Conservation (phyloP, 1,284 basidiomycete genomes). For the Golubevia sp. region DNA sequence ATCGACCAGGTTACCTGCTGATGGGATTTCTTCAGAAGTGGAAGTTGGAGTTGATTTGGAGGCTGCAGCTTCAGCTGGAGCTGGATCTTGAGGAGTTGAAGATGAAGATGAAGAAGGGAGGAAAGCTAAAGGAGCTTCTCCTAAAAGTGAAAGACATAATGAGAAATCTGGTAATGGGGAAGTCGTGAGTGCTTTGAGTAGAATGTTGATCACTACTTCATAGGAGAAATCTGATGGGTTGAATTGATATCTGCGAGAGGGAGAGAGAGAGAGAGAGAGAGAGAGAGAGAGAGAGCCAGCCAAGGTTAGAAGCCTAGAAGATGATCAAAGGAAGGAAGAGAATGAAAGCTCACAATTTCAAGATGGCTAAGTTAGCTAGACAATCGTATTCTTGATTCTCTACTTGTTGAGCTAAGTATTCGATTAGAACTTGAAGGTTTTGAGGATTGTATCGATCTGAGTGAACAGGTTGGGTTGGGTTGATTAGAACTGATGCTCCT, state of each 20-base stretch:
- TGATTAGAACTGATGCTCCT: too few relatives aligned
- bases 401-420: slow-evolving; percentile 91
- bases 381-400: slow-evolving; percentile 88
- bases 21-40: slow-evolving; percentile 10
- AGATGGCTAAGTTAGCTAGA: slow-evolving; percentile 85
- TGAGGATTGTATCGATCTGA: slow-evolving; percentile 93
- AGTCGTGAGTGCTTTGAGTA: slow-evolving; percentile 86
- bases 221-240: slow-evolving; percentile 91
- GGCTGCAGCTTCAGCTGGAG: slow-evolving; percentile 73
- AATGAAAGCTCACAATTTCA: slow-evolving; percentile 72
- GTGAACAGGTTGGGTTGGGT: background rate
- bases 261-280: slow-evolving; percentile 1
- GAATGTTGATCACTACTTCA: slow-evolving; percentile 89
- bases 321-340: background rate
- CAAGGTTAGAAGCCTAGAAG: background rate
- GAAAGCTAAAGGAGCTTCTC: slow-evolving; percentile 65
- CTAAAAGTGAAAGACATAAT: slow-evolving; percentile 85
- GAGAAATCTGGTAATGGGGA: slow-evolving; percentile 82
- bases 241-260: slow-evolving; percentile 82
- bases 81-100: slow-evolving; percentile 60
- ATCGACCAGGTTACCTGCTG: slow-evolving; percentile 48
- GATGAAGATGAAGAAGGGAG: slow-evolving; percentile 15
- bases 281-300: background rate
- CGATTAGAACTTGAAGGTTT: slow-evolving; percentile 87
- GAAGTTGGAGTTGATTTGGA: slow-evolving; percentile 33